Percentiles rank a stretch among this genome's conserved stretches.
Evolutionary conservation across 2,329 filamentous ascomycete species (phyloP).

Genomic region (Arthroderma sp.): DNA sequence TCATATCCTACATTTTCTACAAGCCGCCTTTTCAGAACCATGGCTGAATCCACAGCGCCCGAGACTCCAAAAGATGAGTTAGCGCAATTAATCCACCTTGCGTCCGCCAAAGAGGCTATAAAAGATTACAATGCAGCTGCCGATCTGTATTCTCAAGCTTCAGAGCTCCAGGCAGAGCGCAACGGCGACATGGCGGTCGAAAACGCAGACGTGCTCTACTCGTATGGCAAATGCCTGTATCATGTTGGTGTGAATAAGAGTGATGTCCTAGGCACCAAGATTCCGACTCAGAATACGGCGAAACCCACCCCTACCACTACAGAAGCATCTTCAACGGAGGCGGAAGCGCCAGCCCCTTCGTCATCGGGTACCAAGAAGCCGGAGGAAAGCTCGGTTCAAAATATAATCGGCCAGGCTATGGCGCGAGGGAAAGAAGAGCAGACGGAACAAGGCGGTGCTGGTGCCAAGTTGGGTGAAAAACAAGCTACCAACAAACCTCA

Average conservation of each 20-base stretch:
- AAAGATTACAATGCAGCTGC: conserved; percentile 79
- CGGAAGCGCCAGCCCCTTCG: conserved; percentile 9
- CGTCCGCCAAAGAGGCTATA: conserved; percentile 71
- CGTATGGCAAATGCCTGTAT: conserved; percentile 87
- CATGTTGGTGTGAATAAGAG: conserved; percentile 89
- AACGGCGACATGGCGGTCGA: conserved; percentile 84
- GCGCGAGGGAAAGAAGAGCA: too few relatives aligned
- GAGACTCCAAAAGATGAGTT: conserved; percentile 22
- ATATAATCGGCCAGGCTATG: too few relatives aligned
- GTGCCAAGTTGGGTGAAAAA: conserved; percentile 22
- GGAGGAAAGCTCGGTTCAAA: too few relatives aligned
- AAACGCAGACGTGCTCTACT: conserved; percentile 87
- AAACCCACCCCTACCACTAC: conserved; percentile 29
- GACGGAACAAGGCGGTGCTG: conserved; percentile 29
- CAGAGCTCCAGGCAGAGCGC: conserved; percentile 76
- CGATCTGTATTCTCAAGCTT: conserved; percentile 77
- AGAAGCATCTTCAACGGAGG: conserved; percentile 11
- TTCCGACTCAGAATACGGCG: conserved; percentile 45
- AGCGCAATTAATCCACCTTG: conserved; percentile 65
- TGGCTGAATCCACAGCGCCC: too few relatives aligned
- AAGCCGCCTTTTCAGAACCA: too few relatives aligned
- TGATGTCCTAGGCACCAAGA: conserved; percentile 78
- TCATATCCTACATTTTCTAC: too few relatives aligned
- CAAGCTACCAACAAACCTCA: conserved; percentile 35
- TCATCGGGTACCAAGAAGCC: too few relatives aligned